Conservation (phyloP, 257 asterid species). For the Verbena officinalis region DNA sequence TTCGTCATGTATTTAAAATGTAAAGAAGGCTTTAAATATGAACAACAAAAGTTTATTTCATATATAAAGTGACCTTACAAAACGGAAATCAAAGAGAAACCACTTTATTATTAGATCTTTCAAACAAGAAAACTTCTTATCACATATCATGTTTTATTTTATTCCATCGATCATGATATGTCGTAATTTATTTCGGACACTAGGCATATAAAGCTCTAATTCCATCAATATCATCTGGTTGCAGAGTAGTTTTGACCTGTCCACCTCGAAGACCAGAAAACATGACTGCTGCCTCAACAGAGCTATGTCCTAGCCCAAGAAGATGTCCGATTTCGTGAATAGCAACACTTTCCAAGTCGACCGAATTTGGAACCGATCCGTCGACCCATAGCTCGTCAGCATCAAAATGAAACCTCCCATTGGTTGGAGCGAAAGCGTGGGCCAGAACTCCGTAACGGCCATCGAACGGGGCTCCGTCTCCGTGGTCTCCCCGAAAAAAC, state of each 20-base stretch:
- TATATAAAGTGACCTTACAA: too few relatives aligned
- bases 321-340: constrained; percentile 52
- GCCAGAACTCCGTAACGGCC: constrained; percentile 41
- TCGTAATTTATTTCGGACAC: background rate
- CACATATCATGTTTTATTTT: too few relatives aligned
- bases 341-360: constrained; percentile 39
- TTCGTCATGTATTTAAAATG: too few relatives aligned
- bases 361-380: background rate
- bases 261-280: constrained; percentile 17
- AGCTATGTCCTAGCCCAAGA: constrained; percentile 44
- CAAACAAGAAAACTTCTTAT: too few relatives aligned
- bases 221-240: constrained; percentile 39
- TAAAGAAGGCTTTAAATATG: too few relatives aligned
- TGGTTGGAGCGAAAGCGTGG: constrained; percentile 37
- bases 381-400: constrained; percentile 32
- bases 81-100: too few relatives aligned
- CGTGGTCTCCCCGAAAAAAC: constrained; percentile 28
- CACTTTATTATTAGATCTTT: too few relatives aligned
- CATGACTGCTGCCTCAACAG: constrained; percentile 35
- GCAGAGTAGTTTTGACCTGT: constrained; percentile 9
- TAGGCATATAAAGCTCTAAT: constrained; percentile 25
- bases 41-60: too few relatives aligned
- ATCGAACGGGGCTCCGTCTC: constrained; percentile 36
- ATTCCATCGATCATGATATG: too few relatives aligned
- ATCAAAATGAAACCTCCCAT: constrained; percentile 38